These are phyloP conservation scores for Penicillium samsonianum DNA, from an alignment of 495 filamentous ascomycete species.

Conservation along the genomic window DNA sequence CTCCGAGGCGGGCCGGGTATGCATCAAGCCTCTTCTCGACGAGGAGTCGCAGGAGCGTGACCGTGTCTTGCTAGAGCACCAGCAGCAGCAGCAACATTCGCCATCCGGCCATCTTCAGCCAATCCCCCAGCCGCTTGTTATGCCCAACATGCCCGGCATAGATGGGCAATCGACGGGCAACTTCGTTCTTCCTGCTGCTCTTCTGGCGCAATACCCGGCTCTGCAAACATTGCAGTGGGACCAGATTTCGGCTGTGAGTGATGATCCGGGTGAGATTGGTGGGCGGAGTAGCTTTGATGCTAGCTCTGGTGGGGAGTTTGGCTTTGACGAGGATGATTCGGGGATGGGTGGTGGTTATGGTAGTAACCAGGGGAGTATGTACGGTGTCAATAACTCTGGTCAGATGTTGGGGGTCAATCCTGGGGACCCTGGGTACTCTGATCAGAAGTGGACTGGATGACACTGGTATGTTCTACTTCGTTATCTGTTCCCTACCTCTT, in stretches of 20 bases:
- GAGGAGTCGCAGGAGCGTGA: conserved; percentile 82
- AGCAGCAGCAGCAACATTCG: conserved; percentile 42
- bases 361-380: conserved; percentile 37
- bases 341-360: conserved; percentile 41
- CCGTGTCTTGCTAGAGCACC: conserved; percentile 64
- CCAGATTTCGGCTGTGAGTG: conserved; percentile 47
- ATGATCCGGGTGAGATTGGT: conserved; percentile 72
- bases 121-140: conserved; percentile 44
- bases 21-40: conserved; percentile 92
- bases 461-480: conserved; percentile 4
- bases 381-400: conserved; percentile 30
- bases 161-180: conserved; percentile 47
- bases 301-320: conserved; percentile 64
- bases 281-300: conserved; percentile 89
- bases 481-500: conserved; percentile 12
- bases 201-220: conserved; percentile 89
- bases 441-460: conserved; percentile 39
- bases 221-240: conserved; percentile 83
- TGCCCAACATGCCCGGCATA: conserved; percentile 42
- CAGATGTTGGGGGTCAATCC: conserved; percentile 40
- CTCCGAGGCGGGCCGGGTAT: conserved; percentile 90
- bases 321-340: conserved; percentile 53
- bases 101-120: conserved; percentile 42
- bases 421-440: conserved; percentile 34
- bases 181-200: conserved; percentile 78